These are phyloP conservation scores for Kazachstania sp. DNA, from an alignment of 1,139 yeast genomes.

Conservation along the genomic window DNA sequence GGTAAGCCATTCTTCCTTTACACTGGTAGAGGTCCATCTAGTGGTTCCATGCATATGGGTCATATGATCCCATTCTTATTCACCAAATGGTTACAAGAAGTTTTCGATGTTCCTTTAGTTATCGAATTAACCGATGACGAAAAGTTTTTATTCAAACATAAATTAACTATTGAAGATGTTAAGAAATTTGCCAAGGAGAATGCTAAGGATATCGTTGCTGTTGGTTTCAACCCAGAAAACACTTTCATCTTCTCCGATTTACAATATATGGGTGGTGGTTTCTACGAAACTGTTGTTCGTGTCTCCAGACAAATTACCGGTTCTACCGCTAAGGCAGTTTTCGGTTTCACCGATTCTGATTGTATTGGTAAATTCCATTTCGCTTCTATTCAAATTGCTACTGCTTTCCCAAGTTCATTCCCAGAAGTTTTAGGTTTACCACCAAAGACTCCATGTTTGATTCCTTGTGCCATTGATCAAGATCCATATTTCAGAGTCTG, in stretches of 20 bases:
- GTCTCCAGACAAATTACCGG: slow-evolving; percentile 94
- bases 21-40: slow-evolving; percentile 97
- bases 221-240: slow-evolving; percentile 89
- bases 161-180: slow-evolving; percentile 82
- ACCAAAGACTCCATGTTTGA: slow-evolving; percentile 84
- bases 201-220: slow-evolving; percentile 88
- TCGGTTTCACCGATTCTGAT: slow-evolving; percentile 92
- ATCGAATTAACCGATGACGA: slow-evolving; percentile 97
- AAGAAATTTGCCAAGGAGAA: slow-evolving; percentile 69
- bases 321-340: slow-evolving; percentile 93
- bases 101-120: slow-evolving; percentile 92
- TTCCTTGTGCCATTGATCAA: slow-evolving; percentile 99
- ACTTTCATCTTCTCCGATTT: slow-evolving; percentile 92
- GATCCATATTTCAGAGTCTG: slow-evolving; percentile 98
- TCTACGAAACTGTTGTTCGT: slow-evolving; percentile 89
- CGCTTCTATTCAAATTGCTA: slow-evolving; percentile 92
- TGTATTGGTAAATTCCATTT: slow-evolving; percentile 92
- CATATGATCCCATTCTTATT: slow-evolving; percentile 94
- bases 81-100: slow-evolving; percentile 98
- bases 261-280: slow-evolving; percentile 85
- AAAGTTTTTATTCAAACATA: slow-evolving; percentile 88
- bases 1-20: slow-evolving; percentile 93
- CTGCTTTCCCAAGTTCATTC: slow-evolving; percentile 92
- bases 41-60: slow-evolving; percentile 93
- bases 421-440: slow-evolving; percentile 86